These are phyloP conservation scores for Calocybe gangraenosa DNA, from an alignment of 768 basidiomycete genomes.

Conservation along the genomic window DNA sequence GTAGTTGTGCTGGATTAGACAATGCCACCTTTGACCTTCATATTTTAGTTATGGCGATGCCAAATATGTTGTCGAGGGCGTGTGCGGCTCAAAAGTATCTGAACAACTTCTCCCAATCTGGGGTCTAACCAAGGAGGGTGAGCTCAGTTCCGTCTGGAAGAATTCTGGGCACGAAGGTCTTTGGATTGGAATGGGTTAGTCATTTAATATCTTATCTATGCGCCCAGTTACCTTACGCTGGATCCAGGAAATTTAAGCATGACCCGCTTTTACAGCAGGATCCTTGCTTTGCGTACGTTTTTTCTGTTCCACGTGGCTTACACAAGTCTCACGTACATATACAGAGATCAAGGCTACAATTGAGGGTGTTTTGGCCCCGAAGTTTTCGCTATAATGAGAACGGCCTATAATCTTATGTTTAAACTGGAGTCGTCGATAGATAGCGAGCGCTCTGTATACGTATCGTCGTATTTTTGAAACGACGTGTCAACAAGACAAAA, in stretches of 20 bases:
- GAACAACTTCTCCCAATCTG: slow-evolving; percentile 49
- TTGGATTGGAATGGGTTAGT: slow-evolving; percentile 58
- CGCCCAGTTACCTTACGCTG: neutral
- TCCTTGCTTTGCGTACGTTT: slow-evolving; percentile 55
- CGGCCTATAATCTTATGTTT: too few relatives aligned
- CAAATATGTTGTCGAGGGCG: slow-evolving; percentile 29
- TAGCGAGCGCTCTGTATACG: too few relatives aligned
- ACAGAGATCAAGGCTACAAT: slow-evolving; percentile 20
- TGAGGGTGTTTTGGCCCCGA: slow-evolving; percentile 6
- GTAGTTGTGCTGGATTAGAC: neutral
- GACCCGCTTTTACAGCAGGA: slow-evolving; percentile 11
- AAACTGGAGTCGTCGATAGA: too few relatives aligned
- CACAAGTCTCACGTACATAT: neutral
- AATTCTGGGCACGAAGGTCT: slow-evolving; percentile 48
- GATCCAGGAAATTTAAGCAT: slow-evolving; percentile 43
- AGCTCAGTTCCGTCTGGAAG: slow-evolving; percentile 46
- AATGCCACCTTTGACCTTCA: neutral
- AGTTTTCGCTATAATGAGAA: neutral
- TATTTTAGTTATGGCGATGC: slow-evolving; percentile 41
- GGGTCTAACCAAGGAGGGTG: slow-evolving; percentile 66
- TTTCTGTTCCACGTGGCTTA: neutral
- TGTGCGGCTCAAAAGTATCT: slow-evolving; percentile 45
- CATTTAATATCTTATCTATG: neutral
- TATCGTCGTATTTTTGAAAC: too few relatives aligned
- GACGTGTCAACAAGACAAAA: too few relatives aligned